A percentile compares a stretch with the other conserved stretches of the same genome.
Evolutionary conservation across 306 rosid species (phyloP).

Genomic region (Trifolium dubium): DNA sequence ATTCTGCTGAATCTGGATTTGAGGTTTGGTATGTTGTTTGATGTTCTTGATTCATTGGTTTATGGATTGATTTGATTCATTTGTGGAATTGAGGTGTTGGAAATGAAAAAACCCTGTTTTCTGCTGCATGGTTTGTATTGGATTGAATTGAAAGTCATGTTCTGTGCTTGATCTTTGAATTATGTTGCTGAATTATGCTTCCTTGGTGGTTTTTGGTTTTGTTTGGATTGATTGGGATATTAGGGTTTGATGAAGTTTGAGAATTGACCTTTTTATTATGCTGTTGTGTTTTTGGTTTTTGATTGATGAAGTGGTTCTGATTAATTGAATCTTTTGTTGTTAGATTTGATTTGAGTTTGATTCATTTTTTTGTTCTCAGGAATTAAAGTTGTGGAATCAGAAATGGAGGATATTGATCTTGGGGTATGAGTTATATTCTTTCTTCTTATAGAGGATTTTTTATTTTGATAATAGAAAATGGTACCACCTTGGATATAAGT

Average conservation of each 20-base stretch:
- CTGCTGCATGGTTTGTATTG: constrained; percentile 39
- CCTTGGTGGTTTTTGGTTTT: constrained; percentile 18
- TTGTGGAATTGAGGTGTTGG: constrained; percentile 27
- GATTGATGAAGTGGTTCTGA: constrained; percentile 28
- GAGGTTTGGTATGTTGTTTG: constrained; percentile 31
- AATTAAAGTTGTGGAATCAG: constrained; percentile 28
- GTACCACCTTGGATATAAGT: constrained; percentile 30
- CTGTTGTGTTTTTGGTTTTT: constrained; percentile 19
- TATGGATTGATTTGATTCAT: constrained; percentile 38
- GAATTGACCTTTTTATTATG: constrained; percentile 40
- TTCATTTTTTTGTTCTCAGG: constrained; percentile 35
- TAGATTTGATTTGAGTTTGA: constrained; percentile 39
- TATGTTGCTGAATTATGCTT: constrained; percentile 51
- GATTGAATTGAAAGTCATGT: constrained; percentile 29
- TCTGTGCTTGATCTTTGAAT: constrained; percentile 40
- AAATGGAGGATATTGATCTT: constrained; percentile 36
- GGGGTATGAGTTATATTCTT: constrained; percentile 35
- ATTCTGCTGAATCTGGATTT: constrained; percentile 50
- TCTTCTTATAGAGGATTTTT: constrained; percentile 39
- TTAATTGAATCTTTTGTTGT: constrained; percentile 14
- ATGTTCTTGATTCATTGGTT: constrained; percentile 36
- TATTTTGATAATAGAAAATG: constrained; percentile 29
- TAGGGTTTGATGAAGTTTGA: constrained; percentile 42
- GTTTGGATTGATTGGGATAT: constrained; percentile 29
- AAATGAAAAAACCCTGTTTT: constrained; percentile 27